Base-by-base conservation (phyloP, 2,329 filamentous ascomycete genomes). In the Verticillium nonalfalfae region DNA sequence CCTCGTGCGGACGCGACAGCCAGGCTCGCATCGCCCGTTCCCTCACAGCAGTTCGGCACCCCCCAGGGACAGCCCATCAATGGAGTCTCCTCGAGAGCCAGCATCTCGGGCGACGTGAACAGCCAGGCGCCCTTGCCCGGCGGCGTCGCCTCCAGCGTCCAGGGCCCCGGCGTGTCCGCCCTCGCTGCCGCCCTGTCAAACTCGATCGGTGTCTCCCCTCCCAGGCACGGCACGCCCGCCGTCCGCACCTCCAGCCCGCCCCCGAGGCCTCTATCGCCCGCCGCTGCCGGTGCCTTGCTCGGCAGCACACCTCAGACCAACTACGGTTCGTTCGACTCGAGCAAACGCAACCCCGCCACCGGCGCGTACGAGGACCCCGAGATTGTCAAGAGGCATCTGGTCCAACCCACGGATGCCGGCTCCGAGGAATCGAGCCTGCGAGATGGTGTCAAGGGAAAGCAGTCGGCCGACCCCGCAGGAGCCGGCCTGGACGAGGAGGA, bases 381-480 rank as follows among this genome's bases (percentile, higher is more conserved):
- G 72, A 91, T 98, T 60, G 85, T 99, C 66, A 93, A 89, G 73
- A 85, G 94, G 67, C 95, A 99, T 80, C 77, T 96, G 68, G 91
- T 97, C 21, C 86, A 89, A 70, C 87, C 90, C 2, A 77, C 76
- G 21, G 83, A 85, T 59, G 71, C 74, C 3, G 76, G 78, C 11
- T 79, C 79, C 2, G 80, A 85, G 55, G 79, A 81, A 36, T 76
- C 78, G 0, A 78, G 75, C 1, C 68, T 72, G 64, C 71, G 76
- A 52, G 80, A 81, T 55, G 72, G 73, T 26, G 67, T 69, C 57
- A 86, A 86, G 68, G 84, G 84, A 31, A 86, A 86, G 70, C 82
- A 84, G 65, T 79, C 74, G 31, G 75, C 78, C 26, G 68, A 69
- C n/a, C 67, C 68, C 52, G 73, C 72, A 7, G 64, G 71, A 40